Base-by-base conservation (phyloP, 805 yeast genomes). In the Cyberlindnera suaveolens region DNA sequence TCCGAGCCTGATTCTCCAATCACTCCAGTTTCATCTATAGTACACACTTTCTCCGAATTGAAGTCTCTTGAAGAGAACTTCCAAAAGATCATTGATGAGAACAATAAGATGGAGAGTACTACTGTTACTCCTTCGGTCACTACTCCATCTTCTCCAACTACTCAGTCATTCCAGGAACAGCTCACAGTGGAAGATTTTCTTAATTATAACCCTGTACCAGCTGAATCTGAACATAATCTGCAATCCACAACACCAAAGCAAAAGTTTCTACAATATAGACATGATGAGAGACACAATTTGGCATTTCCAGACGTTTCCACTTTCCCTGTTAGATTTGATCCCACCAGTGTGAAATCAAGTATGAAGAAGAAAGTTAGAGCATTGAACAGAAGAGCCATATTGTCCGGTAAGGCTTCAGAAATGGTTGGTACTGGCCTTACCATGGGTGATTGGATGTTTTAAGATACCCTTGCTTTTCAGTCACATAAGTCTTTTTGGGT, bases 371-470 rank as follows among this genome's bases (percentile, higher is more conserved):
- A 41, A 16, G 42, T 57, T 14, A 54, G 58, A 41, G 61, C 61
- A 9, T 42, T 56, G 40, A 55, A 55, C 33, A 58, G 58, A 56
- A 53, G 62, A 45, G 61, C 62, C 5, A 54, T 58, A 27, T 35
- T 51, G 30, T 46, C 57, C 6, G 62, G 62, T 31, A 52, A 40
- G 44, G 61, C 61, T 6, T 49, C 55, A 37, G 60, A 58, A 36
- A 58, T 58, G 62, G 62, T 58, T 47, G 62, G 62, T 35, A 55
- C 58, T 34, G 62, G 60, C 39, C 45, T 58, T 39, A 39, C 51
- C 13, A 37, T 50, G 39, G 53, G 53, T 45, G 61, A 57, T 56
- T 57, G 36, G 49, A 46, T 33, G 37, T 38, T 31, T 14, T 23
- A 18, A 34, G 6, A 23, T 23, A 23, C 27, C 27, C 37, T 36